Base-by-base conservation (phyloP, 768 basidiomycete species). In the Tylopilus felleus region DNA sequence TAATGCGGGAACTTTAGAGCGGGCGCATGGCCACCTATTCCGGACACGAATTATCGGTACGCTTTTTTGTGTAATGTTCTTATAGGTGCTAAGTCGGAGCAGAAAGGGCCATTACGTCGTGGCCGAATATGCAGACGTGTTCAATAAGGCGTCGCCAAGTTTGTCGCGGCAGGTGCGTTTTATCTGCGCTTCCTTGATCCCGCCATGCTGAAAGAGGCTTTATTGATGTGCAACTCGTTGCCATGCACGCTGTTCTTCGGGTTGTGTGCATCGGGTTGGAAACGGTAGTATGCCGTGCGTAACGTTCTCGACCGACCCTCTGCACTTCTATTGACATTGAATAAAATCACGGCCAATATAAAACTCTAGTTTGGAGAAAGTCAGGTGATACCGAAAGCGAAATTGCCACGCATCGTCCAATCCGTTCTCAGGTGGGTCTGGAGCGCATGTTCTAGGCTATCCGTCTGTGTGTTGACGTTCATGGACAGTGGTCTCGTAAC, bases 31-130 rank as follows among this genome's bases (percentile, higher is more conserved):
- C 90, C 90, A 6, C 90, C 90, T 27, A 71, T 77, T 28, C 88
- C 90, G 2, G 84, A 85, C 51, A 74, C 75, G 22, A 90, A 92
- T 61, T 93, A 91, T 67, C 80, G 90, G 89, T 89, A 47, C 49
- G 77, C 65, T 41, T 17, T 53, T 33, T 36, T 19, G 9, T n/a
- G 5, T 33, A 13, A 19, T 23, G 21, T 43, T 10, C 39, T 19
- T 23, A 13, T 23, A 23, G 56, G 56, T 23, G 33, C 62, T 61
- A 35, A 53, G 38, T 47, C 36, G 19, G 53, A 43, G n/a, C 55
- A 73, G 79, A 48, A 77, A 75, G 65, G 90, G 90, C 0, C 89
- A 92, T 63, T 90, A 84, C 57, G 80, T 92, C 51, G 78, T 90
- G 39, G 70, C 77, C 13, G 90, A 92, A 61, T 83, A 87, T 55